Evolutionary conservation across 257 asterid genomes (phyloP).

Genomic region (Ophiorrhiza pumila): DNA sequence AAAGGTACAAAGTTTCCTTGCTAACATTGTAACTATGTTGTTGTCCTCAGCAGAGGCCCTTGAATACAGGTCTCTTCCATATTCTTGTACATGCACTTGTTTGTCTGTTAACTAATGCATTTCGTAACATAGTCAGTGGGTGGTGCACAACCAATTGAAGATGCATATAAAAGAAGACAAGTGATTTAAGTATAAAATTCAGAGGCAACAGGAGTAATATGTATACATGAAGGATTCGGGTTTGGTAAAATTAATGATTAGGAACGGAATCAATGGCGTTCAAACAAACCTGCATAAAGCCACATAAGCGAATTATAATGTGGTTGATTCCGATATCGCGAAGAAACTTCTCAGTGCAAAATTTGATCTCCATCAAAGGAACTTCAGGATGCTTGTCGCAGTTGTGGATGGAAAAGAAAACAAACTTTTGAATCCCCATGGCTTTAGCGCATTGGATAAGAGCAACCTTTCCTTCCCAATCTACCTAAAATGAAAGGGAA

Average conservation of each 20-base stretch:
- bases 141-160: background rate
- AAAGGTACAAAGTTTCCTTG: background rate
- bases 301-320: conserved; percentile 80
- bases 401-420: conserved; percentile 94
- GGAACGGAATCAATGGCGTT: too few relatives aligned
- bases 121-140: too few relatives aligned
- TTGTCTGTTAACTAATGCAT: too few relatives aligned
- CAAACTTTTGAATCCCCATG: conserved; percentile 82
- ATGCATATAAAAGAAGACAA: background rate
- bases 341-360: conserved; percentile 88
- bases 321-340: conserved; percentile 78
- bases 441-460: conserved; percentile 98
- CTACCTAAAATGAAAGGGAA: conserved; percentile 67
- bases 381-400: conserved; percentile 99
- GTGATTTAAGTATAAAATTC: background rate
- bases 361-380: conserved; percentile 97
- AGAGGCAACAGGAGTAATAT: background rate
- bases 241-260: too few relatives aligned
- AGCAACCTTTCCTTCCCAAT: conserved; percentile 99
- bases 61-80: too few relatives aligned
- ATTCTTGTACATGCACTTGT: too few relatives aligned
- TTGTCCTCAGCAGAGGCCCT: too few relatives aligned
- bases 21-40: background rate
- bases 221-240: background rate
- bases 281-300: conserved; percentile 96